These are phyloP conservation scores for Xylariaceae sp. DNA, from an alignment of 2,329 filamentous ascomycete species.

Conservation along the genomic window DNA sequence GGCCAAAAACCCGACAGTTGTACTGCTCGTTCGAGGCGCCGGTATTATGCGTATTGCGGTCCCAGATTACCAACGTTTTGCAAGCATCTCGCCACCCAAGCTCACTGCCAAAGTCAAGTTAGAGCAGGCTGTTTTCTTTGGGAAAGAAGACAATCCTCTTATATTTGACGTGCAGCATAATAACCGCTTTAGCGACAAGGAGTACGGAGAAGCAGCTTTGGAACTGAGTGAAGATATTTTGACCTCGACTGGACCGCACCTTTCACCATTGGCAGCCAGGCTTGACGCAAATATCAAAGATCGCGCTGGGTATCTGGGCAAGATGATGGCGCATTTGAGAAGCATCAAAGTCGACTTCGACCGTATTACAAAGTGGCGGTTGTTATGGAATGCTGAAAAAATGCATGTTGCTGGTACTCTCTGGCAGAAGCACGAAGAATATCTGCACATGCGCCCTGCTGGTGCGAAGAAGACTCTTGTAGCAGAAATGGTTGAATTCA, in stretches of 20 bases:
- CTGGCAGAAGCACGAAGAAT: constrained; percentile 74
- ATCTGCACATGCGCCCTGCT: constrained; percentile 52
- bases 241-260: constrained; percentile 66
- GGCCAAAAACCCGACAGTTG: constrained; percentile 56
- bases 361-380: constrained; percentile 64
- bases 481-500: constrained; percentile 66
- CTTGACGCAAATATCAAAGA: constrained; percentile 75
- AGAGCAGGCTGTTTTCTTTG: constrained; percentile 92
- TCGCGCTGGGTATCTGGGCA: constrained; percentile 66
- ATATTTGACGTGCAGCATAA: constrained; percentile 67
- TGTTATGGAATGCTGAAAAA: constrained; percentile 89
- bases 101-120: constrained; percentile 84
- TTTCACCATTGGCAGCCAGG: constrained; percentile 66
- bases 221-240: constrained; percentile 77
- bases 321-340: constrained; percentile 66
- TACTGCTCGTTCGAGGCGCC: constrained; percentile 58
- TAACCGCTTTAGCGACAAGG: constrained; percentile 59
- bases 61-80: constrained; percentile 55
- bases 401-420: constrained; percentile 72
- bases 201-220: constrained; percentile 71
- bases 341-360: constrained; percentile 61
- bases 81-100: constrained; percentile 50
- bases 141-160: constrained; percentile 79
- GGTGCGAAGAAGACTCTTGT: constrained; percentile 65
- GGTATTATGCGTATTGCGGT: constrained; percentile 56